Evolutionary conservation across 2,329 filamentous ascomycete species (phyloP).

Genomic region (Emmonsiellopsis sp.): DNA sequence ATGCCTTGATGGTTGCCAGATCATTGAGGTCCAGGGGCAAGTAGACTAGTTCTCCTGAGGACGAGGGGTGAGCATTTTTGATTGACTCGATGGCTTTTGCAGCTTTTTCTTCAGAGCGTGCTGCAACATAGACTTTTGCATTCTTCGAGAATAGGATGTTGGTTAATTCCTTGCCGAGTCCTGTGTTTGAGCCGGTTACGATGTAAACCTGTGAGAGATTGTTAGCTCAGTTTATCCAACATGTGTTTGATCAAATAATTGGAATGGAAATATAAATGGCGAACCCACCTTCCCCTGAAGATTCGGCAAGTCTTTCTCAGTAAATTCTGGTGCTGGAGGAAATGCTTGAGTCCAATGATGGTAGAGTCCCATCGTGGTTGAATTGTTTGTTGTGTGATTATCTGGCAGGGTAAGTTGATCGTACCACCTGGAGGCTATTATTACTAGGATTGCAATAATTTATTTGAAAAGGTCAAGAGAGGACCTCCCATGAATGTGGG

Average conservation of each 20-base stretch:
- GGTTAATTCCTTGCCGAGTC: constrained; percentile 32
- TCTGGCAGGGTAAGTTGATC: no score
- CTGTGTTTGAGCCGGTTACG: constrained; percentile 30
- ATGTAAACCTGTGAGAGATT: constrained; percentile 25
- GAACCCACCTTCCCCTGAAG: constrained; percentile 11
- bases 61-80: constrained; percentile 14
- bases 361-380: not conserved
- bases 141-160: constrained; percentile 33
- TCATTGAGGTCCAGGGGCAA: constrained; percentile 33
- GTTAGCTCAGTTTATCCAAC: not conserved
- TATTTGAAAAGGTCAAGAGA: no score
- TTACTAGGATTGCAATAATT: no score
- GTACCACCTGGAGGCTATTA: no score
- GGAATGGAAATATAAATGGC: not conserved
- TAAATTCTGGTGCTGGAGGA: constrained; percentile 14
- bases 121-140: constrained; percentile 38
- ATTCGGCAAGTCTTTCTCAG: constrained; percentile 13
- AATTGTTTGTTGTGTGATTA: not conserved
- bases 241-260: not conserved
- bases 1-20: constrained; percentile 29
- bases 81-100: constrained; percentile 32
- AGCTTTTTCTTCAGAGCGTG: constrained; percentile 33
- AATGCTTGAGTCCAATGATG: constrained; percentile 6
- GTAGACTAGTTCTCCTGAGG: constrained; percentile 27
- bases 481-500: no score